A percentile compares a stretch with the other conserved stretches of the same genome.
phyloP scores from a whole-genome alignment of 2,329 filamentous ascomycete species.

The Hypomyces perniciosus region DNA sequence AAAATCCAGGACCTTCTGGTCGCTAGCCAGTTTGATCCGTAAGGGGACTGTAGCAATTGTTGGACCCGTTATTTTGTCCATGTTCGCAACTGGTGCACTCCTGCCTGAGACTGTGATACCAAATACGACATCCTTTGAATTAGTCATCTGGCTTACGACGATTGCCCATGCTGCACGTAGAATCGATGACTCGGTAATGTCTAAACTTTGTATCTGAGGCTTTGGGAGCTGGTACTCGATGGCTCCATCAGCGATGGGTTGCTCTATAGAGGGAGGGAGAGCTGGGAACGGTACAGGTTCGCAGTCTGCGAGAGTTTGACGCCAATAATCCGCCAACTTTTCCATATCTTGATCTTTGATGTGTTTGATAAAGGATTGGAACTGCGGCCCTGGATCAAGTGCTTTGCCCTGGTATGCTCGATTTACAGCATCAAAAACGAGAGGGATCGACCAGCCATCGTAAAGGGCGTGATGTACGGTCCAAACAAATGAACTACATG shows the following conservation, averaged over 20 bases:
- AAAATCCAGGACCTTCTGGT: conserved; percentile 4
- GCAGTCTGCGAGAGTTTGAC: background rate
- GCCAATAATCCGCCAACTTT: background rate
- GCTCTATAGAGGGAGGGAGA: background rate
- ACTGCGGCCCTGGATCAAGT: conserved; percentile 16
- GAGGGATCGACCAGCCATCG: conserved; percentile 40
- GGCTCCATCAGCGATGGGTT: background rate
- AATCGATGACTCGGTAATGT: conserved; percentile 9
- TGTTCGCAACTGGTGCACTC: conserved; percentile 14
- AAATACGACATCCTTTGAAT: conserved; percentile 32
- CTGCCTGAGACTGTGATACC: conserved; percentile 38
- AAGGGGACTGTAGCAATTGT: conserved; percentile 38
- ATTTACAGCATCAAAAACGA: conserved; percentile 30
- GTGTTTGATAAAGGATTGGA: conserved; percentile 40
- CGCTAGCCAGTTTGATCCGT: conserved; percentile 29
- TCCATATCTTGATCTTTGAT: conserved; percentile 18
- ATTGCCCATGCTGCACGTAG: conserved; percentile 41
- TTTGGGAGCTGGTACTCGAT: conserved; percentile 32
- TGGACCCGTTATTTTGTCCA: conserved; percentile 18
- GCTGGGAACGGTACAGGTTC: background rate
- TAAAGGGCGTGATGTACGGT: conserved; percentile 45
- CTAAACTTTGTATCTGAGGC: background rate
- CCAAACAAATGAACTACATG: conserved; percentile 35
- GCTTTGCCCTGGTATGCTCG: background rate
- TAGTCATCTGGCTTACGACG: conserved; percentile 43